Percentiles rank a stretch among this genome's conserved stretches.
Evolutionary conservation across 768 basidiomycete species (phyloP).

Genomic region (Tulasnella sp.): DNA sequence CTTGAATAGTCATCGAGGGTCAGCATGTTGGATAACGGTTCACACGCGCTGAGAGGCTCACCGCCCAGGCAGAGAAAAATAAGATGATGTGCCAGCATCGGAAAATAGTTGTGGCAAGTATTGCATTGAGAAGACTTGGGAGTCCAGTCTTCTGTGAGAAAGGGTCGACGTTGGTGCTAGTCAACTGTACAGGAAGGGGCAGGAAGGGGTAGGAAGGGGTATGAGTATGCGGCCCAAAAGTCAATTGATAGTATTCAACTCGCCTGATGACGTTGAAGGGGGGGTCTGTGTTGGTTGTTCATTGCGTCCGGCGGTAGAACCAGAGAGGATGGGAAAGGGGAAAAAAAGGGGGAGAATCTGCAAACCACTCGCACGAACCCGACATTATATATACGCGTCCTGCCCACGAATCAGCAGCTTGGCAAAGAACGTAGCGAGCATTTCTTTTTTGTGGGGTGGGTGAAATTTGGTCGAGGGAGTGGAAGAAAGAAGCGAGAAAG

Average conservation of each 20-base stretch:
- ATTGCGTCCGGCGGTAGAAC: not conserved
- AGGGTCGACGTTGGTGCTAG: constrained; percentile 2
- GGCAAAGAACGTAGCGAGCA: not conserved
- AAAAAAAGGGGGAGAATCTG: not conserved
- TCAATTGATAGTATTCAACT: not conserved
- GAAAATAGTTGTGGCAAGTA: constrained; percentile 39
- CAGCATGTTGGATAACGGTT: not conserved
- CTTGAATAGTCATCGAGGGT: not conserved
- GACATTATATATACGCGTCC: not conserved
- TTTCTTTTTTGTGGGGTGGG: not conserved
- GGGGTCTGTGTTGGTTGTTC: not conserved
- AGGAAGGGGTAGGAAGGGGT: no score
- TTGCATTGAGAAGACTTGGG: constrained; percentile 29
- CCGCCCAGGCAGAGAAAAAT: constrained; percentile 57
- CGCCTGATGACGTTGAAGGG: not conserved
- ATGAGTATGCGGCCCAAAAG: not conserved
- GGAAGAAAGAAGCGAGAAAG: not conserved
- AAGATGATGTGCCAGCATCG: constrained; percentile 62
- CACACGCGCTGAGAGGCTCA: not conserved
- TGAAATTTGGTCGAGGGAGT: not conserved
- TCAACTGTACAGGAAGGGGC: not conserved
- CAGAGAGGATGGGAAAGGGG: not conserved
- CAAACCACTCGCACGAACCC: not conserved
- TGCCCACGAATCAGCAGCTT: not conserved
- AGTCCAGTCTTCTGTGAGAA: not conserved